A percentile compares a stretch with the other conserved stretches of the same genome.
phyloP scores from a whole-genome alignment of 2,329 filamentous ascomycete genomes.

The Colletotrichum musicola region DNA sequence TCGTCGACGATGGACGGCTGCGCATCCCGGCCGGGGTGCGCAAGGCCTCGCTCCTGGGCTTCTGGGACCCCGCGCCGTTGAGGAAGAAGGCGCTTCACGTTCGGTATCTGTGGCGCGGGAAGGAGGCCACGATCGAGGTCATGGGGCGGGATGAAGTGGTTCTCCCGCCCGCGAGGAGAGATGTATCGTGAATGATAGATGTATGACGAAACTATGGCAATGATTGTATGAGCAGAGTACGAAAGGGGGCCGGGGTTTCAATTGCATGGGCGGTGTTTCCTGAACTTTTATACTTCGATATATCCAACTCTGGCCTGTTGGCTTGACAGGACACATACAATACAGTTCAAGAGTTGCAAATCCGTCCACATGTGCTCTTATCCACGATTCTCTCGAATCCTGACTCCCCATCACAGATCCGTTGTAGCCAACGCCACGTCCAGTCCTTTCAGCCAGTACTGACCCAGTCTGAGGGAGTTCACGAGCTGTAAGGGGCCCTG shows the following conservation, averaged over 20 bases:
- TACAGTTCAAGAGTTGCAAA: background rate
- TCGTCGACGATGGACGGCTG: conserved; percentile 55
- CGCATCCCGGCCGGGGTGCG: conserved; percentile 55
- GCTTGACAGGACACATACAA: background rate
- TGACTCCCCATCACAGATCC: too few relatives aligned
- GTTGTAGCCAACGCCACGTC: too few relatives aligned
- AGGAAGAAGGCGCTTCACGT: conserved; percentile 60
- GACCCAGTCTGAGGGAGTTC: too few relatives aligned
- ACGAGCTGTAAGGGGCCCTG: background rate
- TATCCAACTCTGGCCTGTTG: background rate
- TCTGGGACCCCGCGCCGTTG: conserved; percentile 63
- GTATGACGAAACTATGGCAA: background rate
- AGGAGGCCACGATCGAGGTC: conserved; percentile 52
- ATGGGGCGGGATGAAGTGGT: conserved; percentile 50
- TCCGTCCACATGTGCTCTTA: too few relatives aligned
- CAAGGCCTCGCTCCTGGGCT: conserved; percentile 61
- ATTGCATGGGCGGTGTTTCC: background rate
- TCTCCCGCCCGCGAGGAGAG: conserved; percentile 30
- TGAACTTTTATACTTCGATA: background rate
- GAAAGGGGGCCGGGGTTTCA: too few relatives aligned
- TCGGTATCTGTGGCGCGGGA: conserved; percentile 56
- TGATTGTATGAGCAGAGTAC: background rate
- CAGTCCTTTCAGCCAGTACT: too few relatives aligned
- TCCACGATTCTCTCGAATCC: too few relatives aligned
- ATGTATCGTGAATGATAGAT: background rate